phyloP scores from a whole-genome alignment of 2,329 filamentous ascomycete genomes.

The Trichophyton verrucosum region DNA sequence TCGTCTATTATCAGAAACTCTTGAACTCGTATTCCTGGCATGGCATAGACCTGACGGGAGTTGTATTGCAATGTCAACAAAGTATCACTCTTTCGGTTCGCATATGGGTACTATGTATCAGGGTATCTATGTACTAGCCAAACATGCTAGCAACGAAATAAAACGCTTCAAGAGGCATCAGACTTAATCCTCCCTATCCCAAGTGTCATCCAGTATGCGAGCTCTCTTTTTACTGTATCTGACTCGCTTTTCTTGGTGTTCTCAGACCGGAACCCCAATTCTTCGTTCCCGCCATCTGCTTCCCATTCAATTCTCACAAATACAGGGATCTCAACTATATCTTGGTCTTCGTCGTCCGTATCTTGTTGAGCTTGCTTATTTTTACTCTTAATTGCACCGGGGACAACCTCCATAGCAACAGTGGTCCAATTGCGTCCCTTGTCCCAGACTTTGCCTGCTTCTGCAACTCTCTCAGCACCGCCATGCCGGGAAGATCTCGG shows the following conservation, averaged over 20 bases:
- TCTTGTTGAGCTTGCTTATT: slow-evolving; percentile 43
- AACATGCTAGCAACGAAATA: neutral
- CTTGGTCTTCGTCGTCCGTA: slow-evolving; percentile 46
- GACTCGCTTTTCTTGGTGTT: slow-evolving; percentile 36
- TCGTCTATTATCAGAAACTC: neutral
- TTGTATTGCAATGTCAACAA: neutral
- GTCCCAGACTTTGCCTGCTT: slow-evolving; percentile 95
- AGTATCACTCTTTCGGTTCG: neutral
- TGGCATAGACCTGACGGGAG: neutral
- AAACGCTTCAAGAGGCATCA: neutral
- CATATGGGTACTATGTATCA: neutral
- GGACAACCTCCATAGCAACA: slow-evolving; percentile 85
- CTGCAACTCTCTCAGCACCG: slow-evolving; percentile 45
- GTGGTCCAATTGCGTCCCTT: slow-evolving; percentile 87
- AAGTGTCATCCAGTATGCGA: slow-evolving; percentile 92
- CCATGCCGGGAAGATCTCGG: slow-evolving; percentile 31
- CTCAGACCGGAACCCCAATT: slow-evolving; percentile 20
- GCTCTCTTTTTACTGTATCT: slow-evolving; percentile 64
- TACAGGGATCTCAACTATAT: slow-evolving; percentile 77
- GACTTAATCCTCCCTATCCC: slow-evolving; percentile 66
- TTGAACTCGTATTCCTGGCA: too few species aligned
- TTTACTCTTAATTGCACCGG: slow-evolving; percentile 26
- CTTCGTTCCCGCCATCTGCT: slow-evolving; percentile 41
- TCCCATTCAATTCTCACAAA: slow-evolving; percentile 91
- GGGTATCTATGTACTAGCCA: neutral